Evolutionary conservation across 2,329 filamentous ascomycete genomes (phyloP).

Genomic region (Cladosporium sp.): DNA sequence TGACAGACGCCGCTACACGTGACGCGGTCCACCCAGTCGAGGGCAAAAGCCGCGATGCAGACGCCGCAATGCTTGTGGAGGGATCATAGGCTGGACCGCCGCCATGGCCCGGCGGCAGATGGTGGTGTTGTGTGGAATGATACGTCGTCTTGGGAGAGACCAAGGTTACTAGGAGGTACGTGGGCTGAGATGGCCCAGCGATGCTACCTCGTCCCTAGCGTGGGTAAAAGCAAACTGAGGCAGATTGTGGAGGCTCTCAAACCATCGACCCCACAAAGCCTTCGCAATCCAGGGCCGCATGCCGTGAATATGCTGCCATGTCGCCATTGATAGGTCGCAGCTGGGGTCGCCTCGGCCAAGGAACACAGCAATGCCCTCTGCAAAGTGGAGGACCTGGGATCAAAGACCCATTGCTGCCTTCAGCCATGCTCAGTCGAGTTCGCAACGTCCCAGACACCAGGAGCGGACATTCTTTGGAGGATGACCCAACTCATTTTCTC

Average conservation of each 20-base stretch:
- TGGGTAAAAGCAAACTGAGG: constrained; percentile 7
- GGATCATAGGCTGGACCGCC: background rate
- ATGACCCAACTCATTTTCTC: constrained; percentile 1
- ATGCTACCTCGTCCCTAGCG: background rate
- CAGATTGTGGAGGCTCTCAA: constrained; percentile 6
- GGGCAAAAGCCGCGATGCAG: constrained; percentile 11
- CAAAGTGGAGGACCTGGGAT: background rate
- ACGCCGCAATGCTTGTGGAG: constrained; percentile 10
- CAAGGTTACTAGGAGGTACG: too few relatives aligned
- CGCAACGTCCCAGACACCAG: background rate
- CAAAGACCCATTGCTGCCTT: too few relatives aligned
- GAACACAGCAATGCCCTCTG: too few relatives aligned
- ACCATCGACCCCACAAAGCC: constrained; percentile 1
- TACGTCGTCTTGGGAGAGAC: too few relatives aligned
- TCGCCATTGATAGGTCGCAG: background rate
- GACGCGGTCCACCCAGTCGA: constrained; percentile 8
- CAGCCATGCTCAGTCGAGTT: too few relatives aligned
- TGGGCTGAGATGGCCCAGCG: too few relatives aligned
- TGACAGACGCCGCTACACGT: constrained; percentile 4
- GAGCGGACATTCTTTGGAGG: background rate
- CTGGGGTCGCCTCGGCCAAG: constrained; percentile 3
- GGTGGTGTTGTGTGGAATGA: background rate
- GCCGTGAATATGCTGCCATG: background rate
- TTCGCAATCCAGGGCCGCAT: background rate
- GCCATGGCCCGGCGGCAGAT: too few relatives aligned